These are phyloP conservation scores for Fusarium duplospermum DNA, from an alignment of 2,329 filamentous ascomycete species.

Conservation along the genomic window DNA sequence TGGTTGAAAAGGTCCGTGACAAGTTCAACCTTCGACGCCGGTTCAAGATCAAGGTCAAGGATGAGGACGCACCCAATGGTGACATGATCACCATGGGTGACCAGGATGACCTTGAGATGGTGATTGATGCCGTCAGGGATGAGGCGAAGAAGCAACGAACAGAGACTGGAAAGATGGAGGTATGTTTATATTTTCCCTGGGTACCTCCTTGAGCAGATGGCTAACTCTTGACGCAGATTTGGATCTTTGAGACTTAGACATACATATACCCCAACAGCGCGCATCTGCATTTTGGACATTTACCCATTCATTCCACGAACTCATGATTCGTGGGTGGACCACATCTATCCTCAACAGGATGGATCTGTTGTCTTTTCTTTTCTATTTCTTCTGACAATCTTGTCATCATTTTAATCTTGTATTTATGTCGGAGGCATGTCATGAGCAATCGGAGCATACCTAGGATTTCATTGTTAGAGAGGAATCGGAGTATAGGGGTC, in stretches of 20 bases:
- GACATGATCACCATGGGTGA: conserved; percentile 99
- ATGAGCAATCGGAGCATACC: conserved; percentile 21
- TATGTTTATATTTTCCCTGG: conserved; percentile 60
- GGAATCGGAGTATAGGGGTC: conserved; percentile 30
- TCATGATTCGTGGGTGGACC: conserved; percentile 21
- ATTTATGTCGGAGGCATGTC: conserved; percentile 22
- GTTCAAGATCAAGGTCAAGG: conserved; percentile 90
- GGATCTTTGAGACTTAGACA: conserved; percentile 57
- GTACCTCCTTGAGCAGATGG: conserved; percentile 25
- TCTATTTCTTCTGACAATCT: conserved; percentile 3
- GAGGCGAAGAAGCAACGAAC: conserved; percentile 77
- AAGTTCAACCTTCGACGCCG: conserved; percentile 84
- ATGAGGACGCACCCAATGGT: conserved; percentile 79
- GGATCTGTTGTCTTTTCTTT: conserved; percentile 14
- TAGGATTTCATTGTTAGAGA: conserved; percentile 29
- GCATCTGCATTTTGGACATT: conserved; percentile 38
- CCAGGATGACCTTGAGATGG: conserved; percentile 94
- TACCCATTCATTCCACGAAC: conserved; percentile 32
- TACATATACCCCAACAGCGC: conserved; percentile 46
- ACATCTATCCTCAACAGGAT: conserved; percentile 1
- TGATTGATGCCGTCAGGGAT: conserved; percentile 76
- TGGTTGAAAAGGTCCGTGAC: conserved; percentile 80
- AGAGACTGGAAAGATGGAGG: conserved; percentile 95
- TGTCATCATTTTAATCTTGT: conserved; percentile 34
- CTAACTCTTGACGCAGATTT: conserved; percentile 55